These are phyloP conservation scores for Xylaria sp. DNA, from an alignment of 2,329 filamentous ascomycete species.

Conservation along the genomic window DNA sequence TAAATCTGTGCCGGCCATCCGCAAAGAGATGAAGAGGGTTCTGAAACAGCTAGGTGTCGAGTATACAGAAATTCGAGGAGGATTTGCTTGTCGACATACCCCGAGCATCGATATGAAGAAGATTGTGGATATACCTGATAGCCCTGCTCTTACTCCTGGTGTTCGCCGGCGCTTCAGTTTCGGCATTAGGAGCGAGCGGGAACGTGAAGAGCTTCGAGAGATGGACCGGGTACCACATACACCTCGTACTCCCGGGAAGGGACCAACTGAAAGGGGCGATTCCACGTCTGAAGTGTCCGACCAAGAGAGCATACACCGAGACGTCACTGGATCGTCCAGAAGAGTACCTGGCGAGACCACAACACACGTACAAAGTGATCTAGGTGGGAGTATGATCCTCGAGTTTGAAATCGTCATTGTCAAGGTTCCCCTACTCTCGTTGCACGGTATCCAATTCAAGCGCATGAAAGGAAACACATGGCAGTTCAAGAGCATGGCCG, in stretches of 20 bases:
- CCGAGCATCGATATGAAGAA: constrained; percentile 90
- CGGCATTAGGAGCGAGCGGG: constrained; percentile 73
- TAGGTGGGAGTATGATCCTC: constrained; percentile 84
- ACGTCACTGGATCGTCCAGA: constrained; percentile 62
- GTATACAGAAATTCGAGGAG: constrained; percentile 90
- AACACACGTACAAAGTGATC: constrained; percentile 90
- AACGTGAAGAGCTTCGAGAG: constrained; percentile 78
- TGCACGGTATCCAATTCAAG: constrained; percentile 99
- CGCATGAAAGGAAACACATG: constrained; percentile 94
- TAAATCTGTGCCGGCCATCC: constrained; percentile 86
- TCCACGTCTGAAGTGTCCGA: constrained; percentile 89
- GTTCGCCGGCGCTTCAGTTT: constrained; percentile 88
- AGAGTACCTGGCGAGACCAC: constrained; percentile 85
- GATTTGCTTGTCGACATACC: constrained; percentile 87
- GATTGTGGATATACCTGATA: constrained; percentile 71
- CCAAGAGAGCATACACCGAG: constrained; percentile 70
- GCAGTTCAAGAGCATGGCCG: constrained; percentile 99
- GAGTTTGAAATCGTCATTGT: constrained; percentile 98
- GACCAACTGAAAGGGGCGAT: constrained; percentile 75
- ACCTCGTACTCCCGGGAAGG: constrained; percentile 58
- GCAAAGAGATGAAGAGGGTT: constrained; percentile 89
- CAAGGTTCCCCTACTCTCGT: constrained; percentile 90
- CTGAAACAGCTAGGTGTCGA: constrained; percentile 89
- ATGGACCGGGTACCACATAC: constrained; percentile 63
- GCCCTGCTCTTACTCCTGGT: constrained; percentile 65